Evolutionary conservation across 345 rosid species (phyloP).

Genomic region (Citrus sp.): DNA sequence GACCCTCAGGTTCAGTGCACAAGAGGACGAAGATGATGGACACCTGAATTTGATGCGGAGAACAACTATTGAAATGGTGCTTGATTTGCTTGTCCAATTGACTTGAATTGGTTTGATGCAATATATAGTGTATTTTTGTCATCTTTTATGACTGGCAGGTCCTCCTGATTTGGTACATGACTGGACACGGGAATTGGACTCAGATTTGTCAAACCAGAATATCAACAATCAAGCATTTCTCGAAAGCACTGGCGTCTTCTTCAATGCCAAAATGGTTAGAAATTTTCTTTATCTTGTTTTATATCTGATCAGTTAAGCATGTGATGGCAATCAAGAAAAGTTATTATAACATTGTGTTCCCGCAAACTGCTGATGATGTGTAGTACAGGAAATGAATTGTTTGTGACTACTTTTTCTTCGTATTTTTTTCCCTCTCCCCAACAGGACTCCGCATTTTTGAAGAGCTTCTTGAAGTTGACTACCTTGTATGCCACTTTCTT

Average conservation of each 20-base stretch:
- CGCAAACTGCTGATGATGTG: neutral
- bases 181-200: constrained; percentile 86
- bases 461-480: constrained; percentile 98
- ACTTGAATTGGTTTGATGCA: constrained; percentile 21
- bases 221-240: constrained; percentile 85
- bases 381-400: constrained; percentile 4
- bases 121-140: constrained; percentile 20
- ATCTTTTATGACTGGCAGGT: constrained; percentile 46
- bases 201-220: constrained; percentile 69
- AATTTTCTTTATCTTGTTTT: neutral
- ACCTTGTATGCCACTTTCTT: constrained; percentile 66
- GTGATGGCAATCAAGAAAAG: constrained; percentile 4
- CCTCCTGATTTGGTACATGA: constrained; percentile 79
- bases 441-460: constrained; percentile 99
- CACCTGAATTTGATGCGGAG: constrained; percentile 59
- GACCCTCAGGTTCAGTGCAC: constrained; percentile 68
- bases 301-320: constrained; percentile 15
- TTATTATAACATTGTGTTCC: neutral
- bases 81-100: constrained; percentile 11
- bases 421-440: neutral
- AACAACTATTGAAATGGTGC: constrained; percentile 94
- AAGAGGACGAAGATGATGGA: constrained; percentile 82
- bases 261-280: constrained; percentile 96
- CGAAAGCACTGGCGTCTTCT: constrained; percentile 99
- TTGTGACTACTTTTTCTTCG: constrained; percentile 3